These are phyloP conservation scores for Aspergillus indologenus DNA, from an alignment of 495 filamentous ascomycete genomes.

Conservation along the genomic window DNA sequence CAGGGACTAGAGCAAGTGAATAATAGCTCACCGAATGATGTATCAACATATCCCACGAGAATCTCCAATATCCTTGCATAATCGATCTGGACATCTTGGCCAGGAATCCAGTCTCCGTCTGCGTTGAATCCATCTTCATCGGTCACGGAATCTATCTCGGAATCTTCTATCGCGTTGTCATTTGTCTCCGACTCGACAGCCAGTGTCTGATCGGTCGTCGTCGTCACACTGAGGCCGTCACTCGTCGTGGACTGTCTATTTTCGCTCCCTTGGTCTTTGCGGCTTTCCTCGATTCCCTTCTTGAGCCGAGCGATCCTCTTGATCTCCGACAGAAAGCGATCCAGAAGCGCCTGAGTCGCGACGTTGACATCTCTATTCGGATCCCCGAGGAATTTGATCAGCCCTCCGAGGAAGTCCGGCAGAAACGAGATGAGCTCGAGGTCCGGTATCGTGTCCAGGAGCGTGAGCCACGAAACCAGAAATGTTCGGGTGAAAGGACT, in stretches of 20 bases:
- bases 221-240: conserved; percentile 56
- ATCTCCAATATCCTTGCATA: conserved; percentile 90
- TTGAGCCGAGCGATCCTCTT: conserved; percentile 91
- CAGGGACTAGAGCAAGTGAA: neutral
- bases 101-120: conserved; percentile 94
- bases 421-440: conserved; percentile 90
- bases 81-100: conserved; percentile 95
- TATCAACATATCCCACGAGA: conserved; percentile 84
- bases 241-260: conserved; percentile 62
- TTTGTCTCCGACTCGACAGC: conserved; percentile 37
- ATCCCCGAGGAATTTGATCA: conserved; percentile 90
- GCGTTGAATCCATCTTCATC: conserved; percentile 61
- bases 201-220: conserved; percentile 48
- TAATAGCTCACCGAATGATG: conserved; percentile 61
- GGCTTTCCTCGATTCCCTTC: conserved; percentile 85
- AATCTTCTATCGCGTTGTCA: conserved; percentile 52
- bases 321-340: conserved; percentile 90
- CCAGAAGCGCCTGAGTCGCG: conserved; percentile 84
- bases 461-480: conserved; percentile 90
- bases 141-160: conserved; percentile 54
- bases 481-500: conserved; percentile 95
- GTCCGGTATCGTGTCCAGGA: conserved; percentile 96
- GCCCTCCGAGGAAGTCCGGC: conserved; percentile 84
- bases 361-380: conserved; percentile 90
- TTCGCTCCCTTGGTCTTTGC: conserved; percentile 64